These are phyloP conservation scores for Handroanthus guayacan DNA, from an alignment of 257 asterid species.

Conservation along the genomic window DNA sequence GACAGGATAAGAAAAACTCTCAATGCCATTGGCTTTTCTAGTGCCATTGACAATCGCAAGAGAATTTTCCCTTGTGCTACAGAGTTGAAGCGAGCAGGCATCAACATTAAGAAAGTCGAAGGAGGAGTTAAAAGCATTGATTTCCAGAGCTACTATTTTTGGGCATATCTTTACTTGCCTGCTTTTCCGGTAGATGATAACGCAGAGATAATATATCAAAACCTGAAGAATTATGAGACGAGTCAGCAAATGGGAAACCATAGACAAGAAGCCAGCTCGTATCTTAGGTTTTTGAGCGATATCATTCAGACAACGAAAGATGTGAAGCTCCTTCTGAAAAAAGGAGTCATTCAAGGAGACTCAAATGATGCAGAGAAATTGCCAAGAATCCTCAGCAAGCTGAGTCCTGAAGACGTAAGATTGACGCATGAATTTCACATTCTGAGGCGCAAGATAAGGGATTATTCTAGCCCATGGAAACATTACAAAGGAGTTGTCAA, in stretches of 20 bases:
- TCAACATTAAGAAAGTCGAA: conserved; percentile 7
- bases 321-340: not conserved
- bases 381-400: conserved; percentile 22
- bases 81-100: conserved; percentile 27
- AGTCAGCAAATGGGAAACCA: not conserved
- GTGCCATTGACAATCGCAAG: not conserved
- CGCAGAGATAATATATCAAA: not conserved
- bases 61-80: conserved; percentile 5
- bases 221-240: conserved; percentile 11
- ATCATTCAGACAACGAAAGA: conserved; percentile 19
- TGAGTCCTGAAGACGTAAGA: not conserved
- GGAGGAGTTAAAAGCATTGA: conserved; percentile 22
- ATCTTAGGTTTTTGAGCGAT: conserved; percentile 28
- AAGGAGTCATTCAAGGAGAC: conserved; percentile 15
- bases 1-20: not conserved
- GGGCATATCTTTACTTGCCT: conserved; percentile 33
- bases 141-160: conserved; percentile 10
- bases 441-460: conserved; percentile 21
- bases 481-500: conserved; percentile 10
- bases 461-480: conserved; percentile 25
- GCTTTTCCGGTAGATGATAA: conserved; percentile 19
- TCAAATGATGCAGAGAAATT: not conserved
- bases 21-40: not conserved
- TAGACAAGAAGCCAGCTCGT: not conserved
- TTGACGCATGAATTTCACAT: not conserved